A percentile compares a stretch with the other conserved stretches of the same genome.
These are phyloP conservation scores for Senecio squalidus DNA, from an alignment of 140 eudicot genomes.

Conservation along the genomic window DNA sequence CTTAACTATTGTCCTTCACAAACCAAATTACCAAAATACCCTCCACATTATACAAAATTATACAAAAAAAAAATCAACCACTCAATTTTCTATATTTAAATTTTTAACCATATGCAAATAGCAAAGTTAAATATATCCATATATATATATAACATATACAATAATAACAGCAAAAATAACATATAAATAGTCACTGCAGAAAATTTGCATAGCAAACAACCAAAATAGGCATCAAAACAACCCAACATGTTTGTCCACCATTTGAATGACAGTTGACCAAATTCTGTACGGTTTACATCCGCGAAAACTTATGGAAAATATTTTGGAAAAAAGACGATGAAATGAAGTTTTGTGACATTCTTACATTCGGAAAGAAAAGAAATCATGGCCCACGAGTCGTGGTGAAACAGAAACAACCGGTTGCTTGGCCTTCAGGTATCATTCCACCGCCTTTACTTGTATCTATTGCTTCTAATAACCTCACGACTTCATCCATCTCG, in stretches of 20 bases:
- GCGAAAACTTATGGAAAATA: constrained; percentile 31
- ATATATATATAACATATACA: background rate
- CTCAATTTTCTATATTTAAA: too few species aligned
- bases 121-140: background rate
- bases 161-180: constrained; percentile 2
- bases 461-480: constrained; percentile 65
- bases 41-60: too few species aligned
- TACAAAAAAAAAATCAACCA: too few species aligned
- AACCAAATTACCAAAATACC: background rate
- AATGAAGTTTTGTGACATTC: background rate
- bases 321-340: background rate
- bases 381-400: constrained; percentile 65
- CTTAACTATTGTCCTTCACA: background rate
- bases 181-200: constrained; percentile 11
- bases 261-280: constrained; percentile 24
- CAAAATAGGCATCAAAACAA: constrained; percentile 3
- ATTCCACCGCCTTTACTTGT: constrained; percentile 92
- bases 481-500: constrained; percentile 90
- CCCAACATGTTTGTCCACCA: constrained; percentile 20
- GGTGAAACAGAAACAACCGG: constrained; percentile 74
- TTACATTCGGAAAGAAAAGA: background rate
- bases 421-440: constrained; percentile 88
- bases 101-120: too few species aligned
- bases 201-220: constrained; percentile 24
- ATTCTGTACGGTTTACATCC: constrained; percentile 24